Evolutionary conservation across 108 stramenopile genomes (phyloP).

Genomic region (Nitzschia sp.): DNA sequence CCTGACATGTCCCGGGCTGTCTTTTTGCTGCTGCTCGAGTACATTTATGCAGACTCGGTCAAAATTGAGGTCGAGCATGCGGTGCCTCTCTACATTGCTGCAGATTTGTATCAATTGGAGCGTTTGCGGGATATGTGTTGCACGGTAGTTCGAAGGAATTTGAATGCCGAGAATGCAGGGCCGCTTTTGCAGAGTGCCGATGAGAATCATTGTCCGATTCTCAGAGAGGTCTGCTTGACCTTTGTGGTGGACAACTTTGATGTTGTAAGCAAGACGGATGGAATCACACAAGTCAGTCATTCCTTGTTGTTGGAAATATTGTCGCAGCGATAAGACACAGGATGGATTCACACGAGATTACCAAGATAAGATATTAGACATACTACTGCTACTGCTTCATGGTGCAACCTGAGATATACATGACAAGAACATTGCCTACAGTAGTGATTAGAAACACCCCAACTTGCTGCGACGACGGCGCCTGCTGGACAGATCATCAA

Average conservation of each 20-base stretch:
- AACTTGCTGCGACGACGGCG: not conserved
- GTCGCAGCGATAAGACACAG: constrained; percentile 44
- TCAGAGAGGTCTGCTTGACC: constrained; percentile 87
- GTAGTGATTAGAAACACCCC: not conserved
- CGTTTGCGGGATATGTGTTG: constrained; percentile 92
- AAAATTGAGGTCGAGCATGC: constrained; percentile 85
- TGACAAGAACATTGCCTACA: not conserved
- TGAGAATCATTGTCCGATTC: constrained; percentile 84
- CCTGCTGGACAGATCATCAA: not conserved
- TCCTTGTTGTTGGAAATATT: constrained; percentile 89
- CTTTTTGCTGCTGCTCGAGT: constrained; percentile 90
- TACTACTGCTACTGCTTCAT: too few species aligned
- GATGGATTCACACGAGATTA: not conserved
- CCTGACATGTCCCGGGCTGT: constrained; percentile 70
- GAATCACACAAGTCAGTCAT: constrained; percentile 91
- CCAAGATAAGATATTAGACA: not conserved
- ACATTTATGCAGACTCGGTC: constrained; percentile 92
- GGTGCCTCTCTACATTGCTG: constrained; percentile 89
- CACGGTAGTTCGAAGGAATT: constrained; percentile 79
- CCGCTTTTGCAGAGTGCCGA: constrained; percentile 86
- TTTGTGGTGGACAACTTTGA: constrained; percentile 95
- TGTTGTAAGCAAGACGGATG: constrained; percentile 89
- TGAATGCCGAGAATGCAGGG: constrained; percentile 89
- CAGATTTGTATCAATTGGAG: constrained; percentile 91
- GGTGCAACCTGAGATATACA: not conserved